phyloP scores from a whole-genome alignment of 2,329 filamentous ascomycete genomes.

The Tolypocladium paradoxum region DNA sequence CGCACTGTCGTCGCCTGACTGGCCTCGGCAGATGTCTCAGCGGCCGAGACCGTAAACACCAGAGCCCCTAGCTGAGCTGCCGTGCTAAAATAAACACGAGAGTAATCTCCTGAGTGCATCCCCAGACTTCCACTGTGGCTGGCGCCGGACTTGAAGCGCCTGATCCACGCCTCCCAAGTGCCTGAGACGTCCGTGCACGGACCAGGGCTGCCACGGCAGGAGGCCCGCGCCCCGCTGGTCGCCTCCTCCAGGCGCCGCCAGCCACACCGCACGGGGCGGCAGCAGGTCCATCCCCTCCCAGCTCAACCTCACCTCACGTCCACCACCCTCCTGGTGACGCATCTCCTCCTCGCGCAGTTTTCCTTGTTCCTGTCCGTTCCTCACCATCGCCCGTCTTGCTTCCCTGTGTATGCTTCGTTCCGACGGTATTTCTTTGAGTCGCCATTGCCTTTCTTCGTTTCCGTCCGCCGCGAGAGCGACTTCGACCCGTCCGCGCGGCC shows the following conservation, averaged over 20 bases:
- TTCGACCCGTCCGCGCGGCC: neutral
- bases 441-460: slow-evolving; percentile 1
- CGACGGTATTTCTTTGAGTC: neutral
- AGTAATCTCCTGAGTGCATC: neutral
- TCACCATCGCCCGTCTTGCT: neutral
- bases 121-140: neutral
- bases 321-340: neutral
- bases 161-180: neutral
- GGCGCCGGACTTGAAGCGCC: too few relatives aligned
- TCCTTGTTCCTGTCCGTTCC: neutral
- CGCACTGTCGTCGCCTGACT: neutral
- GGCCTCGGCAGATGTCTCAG: too few relatives aligned
- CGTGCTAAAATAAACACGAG: neutral
- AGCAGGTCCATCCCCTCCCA: neutral
- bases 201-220: neutral
- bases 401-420: neutral
- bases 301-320: neutral
- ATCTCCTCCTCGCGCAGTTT: neutral
- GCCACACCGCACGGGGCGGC: neutral
- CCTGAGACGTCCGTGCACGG: neutral
- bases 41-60: neutral
- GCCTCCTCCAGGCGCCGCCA: neutral
- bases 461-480: neutral
- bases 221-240: neutral
- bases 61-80: neutral